These are phyloP conservation scores for Chrysopogon serrulatus DNA, from an alignment of 176 grass and related monocot species.

Conservation along the genomic window DNA sequence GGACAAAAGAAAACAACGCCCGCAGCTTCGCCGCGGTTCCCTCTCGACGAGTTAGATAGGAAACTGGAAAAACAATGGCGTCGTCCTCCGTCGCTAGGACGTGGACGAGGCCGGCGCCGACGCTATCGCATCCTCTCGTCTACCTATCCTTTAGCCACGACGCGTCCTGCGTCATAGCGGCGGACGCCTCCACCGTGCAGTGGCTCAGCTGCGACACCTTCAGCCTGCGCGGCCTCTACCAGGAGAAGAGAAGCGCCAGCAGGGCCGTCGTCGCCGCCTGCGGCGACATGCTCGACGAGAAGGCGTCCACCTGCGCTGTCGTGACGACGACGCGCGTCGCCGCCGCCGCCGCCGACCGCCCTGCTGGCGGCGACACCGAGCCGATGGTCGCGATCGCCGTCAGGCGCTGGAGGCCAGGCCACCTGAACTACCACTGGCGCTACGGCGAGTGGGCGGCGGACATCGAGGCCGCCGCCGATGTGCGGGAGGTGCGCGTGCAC, in stretches of 20 bases:
- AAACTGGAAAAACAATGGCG: background rate
- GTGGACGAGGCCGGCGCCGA: background rate
- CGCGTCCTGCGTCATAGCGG: constrained; percentile 42
- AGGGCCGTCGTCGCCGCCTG: background rate
- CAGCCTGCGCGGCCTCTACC: constrained; percentile 33
- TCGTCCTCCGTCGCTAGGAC: background rate
- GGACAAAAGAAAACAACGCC: too few species aligned
- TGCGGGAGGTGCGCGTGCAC: constrained; percentile 45
- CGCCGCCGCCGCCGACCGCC: background rate
- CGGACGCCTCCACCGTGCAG: constrained; percentile 33
- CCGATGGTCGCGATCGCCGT: background rate
- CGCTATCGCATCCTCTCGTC: constrained; percentile 23
- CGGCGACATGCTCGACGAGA: constrained; percentile 18
- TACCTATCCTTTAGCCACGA: constrained; percentile 61
- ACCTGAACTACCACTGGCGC: constrained; percentile 22
- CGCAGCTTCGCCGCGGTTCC: too few species aligned
- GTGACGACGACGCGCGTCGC: background rate
- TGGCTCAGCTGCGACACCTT: constrained; percentile 60
- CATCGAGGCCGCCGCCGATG: constrained; percentile 1
- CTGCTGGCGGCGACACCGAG: background rate
- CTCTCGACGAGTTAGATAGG: too few species aligned
- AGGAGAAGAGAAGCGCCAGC: constrained; percentile 31
- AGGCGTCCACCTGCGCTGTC: constrained; percentile 11
- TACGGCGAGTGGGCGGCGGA: background rate
- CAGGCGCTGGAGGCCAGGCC: constrained; percentile 14